Base-by-base conservation (phyloP, 2,329 filamentous ascomycete species). In the Neoascochyta sp. region DNA sequence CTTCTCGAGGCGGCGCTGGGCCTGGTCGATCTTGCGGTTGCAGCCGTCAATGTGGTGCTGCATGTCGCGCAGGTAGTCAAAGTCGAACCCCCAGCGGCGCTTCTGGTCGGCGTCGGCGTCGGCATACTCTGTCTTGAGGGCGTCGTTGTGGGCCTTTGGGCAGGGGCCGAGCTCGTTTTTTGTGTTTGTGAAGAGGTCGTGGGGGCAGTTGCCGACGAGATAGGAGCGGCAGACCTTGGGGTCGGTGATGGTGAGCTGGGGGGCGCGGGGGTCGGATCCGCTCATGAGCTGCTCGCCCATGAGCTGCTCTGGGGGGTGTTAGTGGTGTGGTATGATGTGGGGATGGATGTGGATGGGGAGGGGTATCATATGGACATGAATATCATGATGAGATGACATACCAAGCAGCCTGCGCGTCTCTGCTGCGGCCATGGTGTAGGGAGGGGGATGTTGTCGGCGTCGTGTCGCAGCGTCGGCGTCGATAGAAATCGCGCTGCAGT, bases 111-210 rank as follows among this genome's bases (percentile, higher is more conserved):
- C 71, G 4, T 83, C 69, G 0, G 92, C 78, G 1, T 69, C 73
- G 49, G 93, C 84, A 64, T 92, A 98, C 62, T 98, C 89, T 26
- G 81, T 72, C 66, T 95, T 95, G 45, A 96, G 74, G 9, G 80
- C 79, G 61, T 95, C 89, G 27, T 80, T 85, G 68, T 98, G 92
- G 15, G 90, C 76, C 61, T 90, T 92, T 27, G 86, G 78, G 58
- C 92, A 98, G 1, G 80, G 77, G 3, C 92, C 92, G 18, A 96
- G 77, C 62, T 98, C 92, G 74, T 96, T 89, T 70, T 95, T 96
- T 24, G 92, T 98, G 69, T 98, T 98, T 46, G 90, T 98, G 75
- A 98, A 98, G 57, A 98, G 86, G 62, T 98, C 92, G 72, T 96
- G 90, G 1, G 92, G 92, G 64, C 92, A 98, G 36, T 86, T 93